Evolutionary conservation across 169 alveolate genomes (phyloP).

Genomic region (Plasmodium vinckei): DNA sequence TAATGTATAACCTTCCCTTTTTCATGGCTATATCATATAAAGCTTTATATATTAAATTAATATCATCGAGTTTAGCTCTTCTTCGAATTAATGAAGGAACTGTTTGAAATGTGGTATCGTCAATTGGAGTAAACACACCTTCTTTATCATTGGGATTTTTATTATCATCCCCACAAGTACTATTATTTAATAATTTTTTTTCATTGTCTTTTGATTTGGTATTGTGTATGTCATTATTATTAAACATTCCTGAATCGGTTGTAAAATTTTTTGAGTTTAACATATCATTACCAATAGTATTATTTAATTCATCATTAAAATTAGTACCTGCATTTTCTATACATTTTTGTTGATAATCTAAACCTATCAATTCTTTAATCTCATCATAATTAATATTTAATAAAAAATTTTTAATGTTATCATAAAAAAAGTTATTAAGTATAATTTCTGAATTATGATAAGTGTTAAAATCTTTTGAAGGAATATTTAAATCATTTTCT

Average conservation of each 20-base stretch:
- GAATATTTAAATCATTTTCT: conserved; percentile 58
- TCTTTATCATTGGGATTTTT: conserved; percentile 8
- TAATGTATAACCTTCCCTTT: conserved; percentile 76
- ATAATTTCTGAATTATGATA: conserved; percentile 52
- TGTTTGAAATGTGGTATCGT: conserved; percentile 78
- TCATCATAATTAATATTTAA: conserved; percentile 53
- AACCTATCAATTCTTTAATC: conserved; percentile 27
- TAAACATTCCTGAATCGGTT: conserved; percentile 6
- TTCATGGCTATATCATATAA: conserved; percentile 81
- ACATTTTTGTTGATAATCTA: conserved; percentile 26
- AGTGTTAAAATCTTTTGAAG: conserved; percentile 38
- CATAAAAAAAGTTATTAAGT: conserved; percentile 44
- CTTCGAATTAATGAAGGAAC: conserved; percentile 83
- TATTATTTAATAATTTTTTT: conserved; percentile 1
- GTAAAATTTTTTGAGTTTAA: neutral
- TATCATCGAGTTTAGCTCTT: conserved; percentile 82
- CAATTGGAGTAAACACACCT: conserved; percentile 50
- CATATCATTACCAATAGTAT: conserved; percentile 1
- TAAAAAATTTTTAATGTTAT: conserved; percentile 53
- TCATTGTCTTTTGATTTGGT: conserved; percentile 7
- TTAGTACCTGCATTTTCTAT: conserved; percentile 2
- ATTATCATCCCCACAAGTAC: conserved; percentile 21
- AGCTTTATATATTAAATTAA: conserved; percentile 77
- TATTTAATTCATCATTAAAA: neutral
- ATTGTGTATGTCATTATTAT: neutral